Percentiles rank a stretch among this genome's conserved stretches.
phyloP scores from a whole-genome alignment of 2,329 filamentous ascomycete genomes.

The Cercospora zeina region DNA sequence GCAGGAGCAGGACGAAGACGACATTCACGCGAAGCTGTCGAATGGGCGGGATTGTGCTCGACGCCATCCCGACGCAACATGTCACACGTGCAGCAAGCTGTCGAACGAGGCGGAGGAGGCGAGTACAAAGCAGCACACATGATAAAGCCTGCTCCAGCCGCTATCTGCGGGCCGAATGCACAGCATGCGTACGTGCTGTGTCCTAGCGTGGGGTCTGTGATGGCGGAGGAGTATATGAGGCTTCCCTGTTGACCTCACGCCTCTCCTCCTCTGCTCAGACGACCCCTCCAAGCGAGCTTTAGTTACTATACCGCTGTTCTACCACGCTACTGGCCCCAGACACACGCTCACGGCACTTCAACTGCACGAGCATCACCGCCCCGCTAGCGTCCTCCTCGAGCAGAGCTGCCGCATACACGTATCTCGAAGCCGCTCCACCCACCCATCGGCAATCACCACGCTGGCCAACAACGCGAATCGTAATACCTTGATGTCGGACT shows the following conservation, averaged over 20 bases:
- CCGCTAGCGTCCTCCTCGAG: background rate
- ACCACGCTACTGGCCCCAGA: background rate
- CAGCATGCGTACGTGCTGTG: slow-evolving; percentile 9
- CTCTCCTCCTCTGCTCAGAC: slow-evolving; percentile 2
- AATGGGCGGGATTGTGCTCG: background rate
- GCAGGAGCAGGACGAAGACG: background rate
- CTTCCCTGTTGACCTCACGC: slow-evolving; percentile 13
- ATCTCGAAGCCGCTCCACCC: slow-evolving; percentile 7
- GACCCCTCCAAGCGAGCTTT: background rate
- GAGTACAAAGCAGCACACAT: background rate
- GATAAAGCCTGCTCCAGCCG: slow-evolving; percentile 11
- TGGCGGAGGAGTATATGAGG: slow-evolving; percentile 18
- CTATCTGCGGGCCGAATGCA: slow-evolving; percentile 19
- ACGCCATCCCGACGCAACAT: background rate
- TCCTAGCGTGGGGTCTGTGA: slow-evolving; percentile 18
- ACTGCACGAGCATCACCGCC: background rate
- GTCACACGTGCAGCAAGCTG: background rate
- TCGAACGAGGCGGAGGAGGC: background rate
- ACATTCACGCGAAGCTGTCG: background rate
- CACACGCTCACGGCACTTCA: background rate
- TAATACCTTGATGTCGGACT: slow-evolving; percentile 40
- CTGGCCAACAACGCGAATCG: slow-evolving; percentile 16
- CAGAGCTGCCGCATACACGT: slow-evolving; percentile 25
- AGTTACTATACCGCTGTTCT: slow-evolving; percentile 2
- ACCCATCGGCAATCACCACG: slow-evolving; percentile 15